A percentile compares a stretch with the other conserved stretches of the same genome.
phyloP scores from a whole-genome alignment of 306 rosid species.

The Ochetophila trinervis region DNA sequence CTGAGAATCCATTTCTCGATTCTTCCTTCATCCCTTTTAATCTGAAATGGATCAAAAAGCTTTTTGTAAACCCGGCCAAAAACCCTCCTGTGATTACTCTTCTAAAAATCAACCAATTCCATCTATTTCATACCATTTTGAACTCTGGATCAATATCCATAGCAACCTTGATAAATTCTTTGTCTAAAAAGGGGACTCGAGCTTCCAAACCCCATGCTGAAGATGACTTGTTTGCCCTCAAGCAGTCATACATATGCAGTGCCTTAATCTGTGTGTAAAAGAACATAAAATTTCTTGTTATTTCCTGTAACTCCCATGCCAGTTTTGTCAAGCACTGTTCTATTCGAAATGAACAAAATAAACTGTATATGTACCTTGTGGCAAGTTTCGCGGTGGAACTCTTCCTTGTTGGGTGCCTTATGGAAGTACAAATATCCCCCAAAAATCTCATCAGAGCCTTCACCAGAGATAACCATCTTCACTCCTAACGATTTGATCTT shows the following conservation, averaged over 20 bases:
- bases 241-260: conserved; percentile 80
- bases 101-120: neutral
- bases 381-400: conserved; percentile 88
- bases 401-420: conserved; percentile 97
- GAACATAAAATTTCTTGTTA: neutral
- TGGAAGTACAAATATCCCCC: conserved; percentile 97
- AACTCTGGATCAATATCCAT: conserved; percentile 81
- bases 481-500: conserved; percentile 96
- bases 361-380: conserved; percentile 59
- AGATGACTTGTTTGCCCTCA: conserved; percentile 85
- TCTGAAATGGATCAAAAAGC: conserved; percentile 39
- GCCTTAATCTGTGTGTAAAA: conserved; percentile 74
- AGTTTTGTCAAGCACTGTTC: neutral
- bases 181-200: conserved; percentile 89
- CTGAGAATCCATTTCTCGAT: conserved; percentile 90
- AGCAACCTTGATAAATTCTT: conserved; percentile 69
- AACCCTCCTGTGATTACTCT: neutral
- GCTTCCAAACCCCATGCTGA: conserved; percentile 99
- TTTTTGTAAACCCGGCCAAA: neutral
- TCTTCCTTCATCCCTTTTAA: conserved; percentile 64
- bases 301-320: conserved; percentile 5
- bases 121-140: conserved; percentile 53
- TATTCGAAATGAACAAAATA: neutral
- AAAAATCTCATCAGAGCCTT: conserved; percentile 94
- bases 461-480: conserved; percentile 94